Evolutionary conservation across 2,329 filamentous ascomycete genomes (phyloP).

Genomic region (Cladosporium sp.): DNA sequence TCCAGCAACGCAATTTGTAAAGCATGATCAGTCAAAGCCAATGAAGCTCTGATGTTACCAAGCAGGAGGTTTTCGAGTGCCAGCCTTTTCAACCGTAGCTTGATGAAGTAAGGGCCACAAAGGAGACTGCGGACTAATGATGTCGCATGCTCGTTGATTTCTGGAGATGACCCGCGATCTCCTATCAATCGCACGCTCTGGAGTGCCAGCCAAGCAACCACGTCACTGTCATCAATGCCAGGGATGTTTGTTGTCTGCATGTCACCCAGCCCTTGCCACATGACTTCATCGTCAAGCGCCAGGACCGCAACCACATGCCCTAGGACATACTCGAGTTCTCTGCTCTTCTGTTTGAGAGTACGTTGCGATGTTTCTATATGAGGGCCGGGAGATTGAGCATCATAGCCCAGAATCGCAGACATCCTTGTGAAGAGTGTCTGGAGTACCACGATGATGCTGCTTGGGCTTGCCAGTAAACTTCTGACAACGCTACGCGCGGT

Average conservation of each 20-base stretch:
- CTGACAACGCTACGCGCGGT: constrained; percentile 76
- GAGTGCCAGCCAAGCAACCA: constrained; percentile 26
- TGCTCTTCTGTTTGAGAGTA: constrained; percentile 4
- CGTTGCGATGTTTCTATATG: not conserved
- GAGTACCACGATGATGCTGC: constrained; percentile 53
- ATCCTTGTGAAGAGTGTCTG: constrained; percentile 33
- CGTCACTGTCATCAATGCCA: constrained; percentile 20
- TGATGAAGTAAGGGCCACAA: constrained; percentile 2
- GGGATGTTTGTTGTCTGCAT: not conserved
- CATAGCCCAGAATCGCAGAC: constrained; percentile 16
- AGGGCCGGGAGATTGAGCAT: not conserved
- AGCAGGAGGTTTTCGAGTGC: constrained; percentile 9
- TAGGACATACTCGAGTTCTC: constrained; percentile 77
- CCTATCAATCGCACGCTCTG: constrained; percentile 25
- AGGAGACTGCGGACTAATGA: constrained; percentile 20
- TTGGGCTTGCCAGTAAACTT: constrained; percentile 71
- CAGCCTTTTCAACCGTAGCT: constrained; percentile 1
- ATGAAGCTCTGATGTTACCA: constrained; percentile 11
- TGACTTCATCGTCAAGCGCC: constrained; percentile 51
- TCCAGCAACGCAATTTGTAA: constrained; percentile 4
- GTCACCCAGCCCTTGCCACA: constrained; percentile 28
- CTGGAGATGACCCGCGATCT: not conserved
- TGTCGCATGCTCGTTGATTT: constrained; percentile 20
- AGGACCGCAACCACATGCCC: constrained; percentile 73
- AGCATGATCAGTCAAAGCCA: not conserved